Base-by-base conservation (phyloP, 805 yeast genomes). In the Metschnikowia proteae region DNA sequence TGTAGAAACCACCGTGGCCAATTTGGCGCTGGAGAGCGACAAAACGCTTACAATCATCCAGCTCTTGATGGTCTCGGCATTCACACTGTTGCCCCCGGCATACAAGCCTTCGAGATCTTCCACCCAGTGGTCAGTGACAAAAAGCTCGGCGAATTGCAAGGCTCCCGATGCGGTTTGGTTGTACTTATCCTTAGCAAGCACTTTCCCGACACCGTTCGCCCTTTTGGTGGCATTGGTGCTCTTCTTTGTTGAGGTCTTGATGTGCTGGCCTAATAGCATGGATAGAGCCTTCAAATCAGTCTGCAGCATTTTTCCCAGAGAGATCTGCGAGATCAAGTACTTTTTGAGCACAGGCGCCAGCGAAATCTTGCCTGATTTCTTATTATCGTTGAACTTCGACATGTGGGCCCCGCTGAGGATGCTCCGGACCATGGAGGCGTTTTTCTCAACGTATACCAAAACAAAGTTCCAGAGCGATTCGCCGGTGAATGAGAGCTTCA, bases 401-500 rank as follows among this genome's bases (percentile, higher is more conserved):
- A 74, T 76, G 46, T 70, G 62, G 0, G 79, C 61, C 0, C 90
- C 89, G 51, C 75, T 79, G 5, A 85, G 68, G 25, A 86, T 60
- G 0, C 74, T 68, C 43, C 86, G 69, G 0, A 84, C 81, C 1
- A 66, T 50, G 1, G 66, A 59, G 0, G 73, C 59, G 50, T 81
- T 74, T 8, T 66, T 67, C 9, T 66, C 65, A 2, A 75, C 74
- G 60, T 83, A 86, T 1, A 83, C 68, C 46, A 70, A 74, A 8
- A 80, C 73, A 49, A 86, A 77, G 54, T 84, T 70, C 95, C 95
- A 86, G 0, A 81, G 61, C 1, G 81, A 65, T 40, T 76, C 83
- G 3, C 86, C 86, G 22, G 72, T 70, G n/a, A 85, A 61, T 43
- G 79, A 81, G 45, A 84, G 66, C 51, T 79, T 76, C 27, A 81